These are phyloP conservation scores for Myxozyma udenii DNA, from an alignment of 805 yeast species.

Conservation along the genomic window DNA sequence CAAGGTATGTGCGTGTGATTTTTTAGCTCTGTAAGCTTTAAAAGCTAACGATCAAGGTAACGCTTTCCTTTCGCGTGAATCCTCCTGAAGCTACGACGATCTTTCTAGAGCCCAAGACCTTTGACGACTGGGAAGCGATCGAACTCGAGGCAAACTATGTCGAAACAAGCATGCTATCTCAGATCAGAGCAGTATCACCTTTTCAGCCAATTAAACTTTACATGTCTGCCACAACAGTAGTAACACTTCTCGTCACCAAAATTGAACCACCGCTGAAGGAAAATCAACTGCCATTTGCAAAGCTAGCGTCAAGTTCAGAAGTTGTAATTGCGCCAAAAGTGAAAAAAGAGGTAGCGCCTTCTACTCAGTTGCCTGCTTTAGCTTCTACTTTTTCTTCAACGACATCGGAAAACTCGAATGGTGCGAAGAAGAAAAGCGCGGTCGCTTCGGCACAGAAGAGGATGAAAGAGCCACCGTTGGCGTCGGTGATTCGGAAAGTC, in stretches of 20 bases:
- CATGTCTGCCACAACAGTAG: constrained; percentile 59
- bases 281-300: constrained; percentile 42
- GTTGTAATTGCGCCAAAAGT: constrained; percentile 72
- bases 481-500: constrained; percentile 47
- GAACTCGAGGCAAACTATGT: constrained; percentile 75
- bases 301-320: constrained; percentile 61
- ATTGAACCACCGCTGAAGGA: constrained; percentile 44
- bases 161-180: constrained; percentile 71
- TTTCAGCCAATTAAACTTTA: constrained; percentile 54
- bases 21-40: background rate
- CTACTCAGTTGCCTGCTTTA: no score
- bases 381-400: background rate
- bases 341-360: no score
- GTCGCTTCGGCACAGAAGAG: background rate
- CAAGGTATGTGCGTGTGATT: constrained; percentile 21
- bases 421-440: background rate
- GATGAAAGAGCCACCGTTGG: background rate
- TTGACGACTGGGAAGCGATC: constrained; percentile 87
- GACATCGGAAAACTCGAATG: background rate
- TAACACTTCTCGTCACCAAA: constrained; percentile 54
- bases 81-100: constrained; percentile 57
- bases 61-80: constrained; percentile 49
- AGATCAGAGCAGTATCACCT: constrained; percentile 68
- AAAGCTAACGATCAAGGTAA: constrained; percentile 32
- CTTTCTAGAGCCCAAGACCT: constrained; percentile 70